A percentile compares a stretch with the other conserved stretches of the same genome.
Evolutionary conservation across 2,329 filamentous ascomycete genomes (phyloP).

Genomic region (Fusarium decemcellulare): DNA sequence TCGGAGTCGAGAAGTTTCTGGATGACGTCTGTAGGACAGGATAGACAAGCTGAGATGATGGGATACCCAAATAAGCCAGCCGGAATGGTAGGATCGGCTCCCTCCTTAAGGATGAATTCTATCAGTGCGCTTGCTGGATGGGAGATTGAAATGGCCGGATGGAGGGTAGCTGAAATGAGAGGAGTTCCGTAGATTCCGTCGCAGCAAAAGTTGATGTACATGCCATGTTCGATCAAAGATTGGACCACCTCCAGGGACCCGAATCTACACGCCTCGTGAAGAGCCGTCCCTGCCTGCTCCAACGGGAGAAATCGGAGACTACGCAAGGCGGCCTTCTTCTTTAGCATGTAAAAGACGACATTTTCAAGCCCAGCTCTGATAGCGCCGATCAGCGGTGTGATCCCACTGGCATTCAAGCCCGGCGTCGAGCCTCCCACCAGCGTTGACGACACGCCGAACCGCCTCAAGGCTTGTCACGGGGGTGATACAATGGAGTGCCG

Average conservation of each 20-base stretch:
- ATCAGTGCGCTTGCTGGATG: background rate
- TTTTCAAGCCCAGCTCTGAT: background rate
- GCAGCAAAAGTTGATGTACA: conserved; percentile 2
- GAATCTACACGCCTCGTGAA: conserved; percentile 7
- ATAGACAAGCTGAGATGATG: conserved; percentile 7
- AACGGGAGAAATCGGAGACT: background rate
- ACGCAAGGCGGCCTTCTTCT: background rate
- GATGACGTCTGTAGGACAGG: background rate
- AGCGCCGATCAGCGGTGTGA: background rate
- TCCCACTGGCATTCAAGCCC: background rate
- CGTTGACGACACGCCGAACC: conserved; percentile 13
- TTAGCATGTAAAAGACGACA: conserved; percentile 19
- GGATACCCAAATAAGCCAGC: conserved; percentile 2
- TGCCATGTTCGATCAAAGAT: conserved; percentile 1
- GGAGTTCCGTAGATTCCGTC: conserved; percentile 2
- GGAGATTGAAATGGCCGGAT: no score
- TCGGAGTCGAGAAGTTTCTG: background rate
- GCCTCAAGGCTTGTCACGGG: background rate
- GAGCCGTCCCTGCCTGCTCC: background rate
- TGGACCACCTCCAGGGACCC: background rate
- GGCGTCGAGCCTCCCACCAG: conserved; percentile 11
- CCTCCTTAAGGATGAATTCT: background rate
- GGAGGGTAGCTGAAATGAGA: background rate
- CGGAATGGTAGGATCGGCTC: background rate
- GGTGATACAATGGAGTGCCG: conserved; percentile 11